phyloP scores from a whole-genome alignment of 331 rosid genomes.

The Malus hybrid region DNA sequence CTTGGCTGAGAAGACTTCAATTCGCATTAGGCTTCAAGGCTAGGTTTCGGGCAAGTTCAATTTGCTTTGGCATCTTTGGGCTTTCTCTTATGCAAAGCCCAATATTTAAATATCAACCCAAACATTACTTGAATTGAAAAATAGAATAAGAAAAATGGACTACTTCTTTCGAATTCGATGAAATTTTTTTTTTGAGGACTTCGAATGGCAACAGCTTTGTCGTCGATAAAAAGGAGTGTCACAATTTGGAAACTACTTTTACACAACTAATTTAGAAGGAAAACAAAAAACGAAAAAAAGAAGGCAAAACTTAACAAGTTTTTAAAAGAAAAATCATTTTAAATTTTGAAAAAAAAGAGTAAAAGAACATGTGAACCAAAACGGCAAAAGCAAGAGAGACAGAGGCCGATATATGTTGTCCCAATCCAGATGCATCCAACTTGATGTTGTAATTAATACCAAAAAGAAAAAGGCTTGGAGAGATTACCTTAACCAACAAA shows the following conservation, averaged over 20 bases:
- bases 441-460: neutral
- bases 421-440: slow-evolving; percentile 5
- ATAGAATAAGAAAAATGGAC: no score
- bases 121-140: no score
- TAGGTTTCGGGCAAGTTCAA: no score
- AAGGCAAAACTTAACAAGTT: neutral
- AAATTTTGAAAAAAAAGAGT: neutral
- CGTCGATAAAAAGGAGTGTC: neutral
- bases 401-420: slow-evolving; percentile 14
- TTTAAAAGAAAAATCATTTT: neutral
- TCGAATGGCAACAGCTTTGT: no score
- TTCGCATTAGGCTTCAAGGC: no score
- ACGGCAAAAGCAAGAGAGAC: slow-evolving; percentile 5
- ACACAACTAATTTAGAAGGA: neutral
- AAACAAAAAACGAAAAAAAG: neutral
- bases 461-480: neutral
- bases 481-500: slow-evolving; percentile 12
- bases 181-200: no score
- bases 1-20: no score
- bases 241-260: neutral
- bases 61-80: no score
- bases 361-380: slow-evolving; percentile 18
- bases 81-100: no score
- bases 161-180: no score
- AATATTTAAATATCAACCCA: no score